These are phyloP conservation scores for Breynia disticha DNA, from an alignment of 441 rosid species.

Conservation along the genomic window DNA sequence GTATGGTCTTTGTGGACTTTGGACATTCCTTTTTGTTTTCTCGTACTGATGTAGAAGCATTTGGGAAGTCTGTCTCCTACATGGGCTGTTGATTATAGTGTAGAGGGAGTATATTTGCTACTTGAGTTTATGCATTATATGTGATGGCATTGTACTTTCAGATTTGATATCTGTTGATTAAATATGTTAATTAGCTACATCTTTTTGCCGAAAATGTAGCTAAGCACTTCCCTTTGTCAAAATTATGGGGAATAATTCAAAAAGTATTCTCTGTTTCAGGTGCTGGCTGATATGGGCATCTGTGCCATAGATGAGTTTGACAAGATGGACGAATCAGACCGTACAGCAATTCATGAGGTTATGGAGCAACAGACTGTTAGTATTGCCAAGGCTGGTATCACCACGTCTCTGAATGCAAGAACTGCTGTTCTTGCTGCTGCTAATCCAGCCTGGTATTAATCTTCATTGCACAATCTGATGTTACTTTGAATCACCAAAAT, in stretches of 20 bases:
- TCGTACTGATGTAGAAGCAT: too few species aligned
- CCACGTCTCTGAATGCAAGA: conserved; percentile 94
- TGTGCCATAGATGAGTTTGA: conserved; percentile 99
- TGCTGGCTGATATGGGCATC: conserved; percentile 98
- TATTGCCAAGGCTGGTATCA: conserved; percentile 99
- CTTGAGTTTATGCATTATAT: too few species aligned
- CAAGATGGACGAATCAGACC: conserved; percentile 99
- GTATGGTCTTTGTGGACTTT: conserved; percentile 32
- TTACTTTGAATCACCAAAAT: conserved; percentile 3
- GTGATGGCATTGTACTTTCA: too few species aligned
- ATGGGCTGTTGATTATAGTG: too few species aligned
- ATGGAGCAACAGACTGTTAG: conserved; percentile 99
- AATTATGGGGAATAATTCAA: background rate
- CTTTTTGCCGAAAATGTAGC: too few species aligned
- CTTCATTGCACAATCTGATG: conserved; percentile 8
- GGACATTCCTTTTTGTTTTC: conserved; percentile 1
- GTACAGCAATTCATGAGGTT: conserved; percentile 98
- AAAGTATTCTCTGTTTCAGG: conserved; percentile 42
- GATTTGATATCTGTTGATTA: too few species aligned
- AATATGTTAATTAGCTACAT: too few species aligned
- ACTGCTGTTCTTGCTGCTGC: conserved; percentile 99
- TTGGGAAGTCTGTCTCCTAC: too few species aligned
- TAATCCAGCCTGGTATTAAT: conserved; percentile 91
- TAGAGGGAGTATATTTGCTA: too few species aligned
- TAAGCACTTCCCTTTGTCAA: too few species aligned